These are phyloP conservation scores for Neoascochyta sp. DNA, from an alignment of 2,329 filamentous ascomycete species.

Conservation along the genomic window DNA sequence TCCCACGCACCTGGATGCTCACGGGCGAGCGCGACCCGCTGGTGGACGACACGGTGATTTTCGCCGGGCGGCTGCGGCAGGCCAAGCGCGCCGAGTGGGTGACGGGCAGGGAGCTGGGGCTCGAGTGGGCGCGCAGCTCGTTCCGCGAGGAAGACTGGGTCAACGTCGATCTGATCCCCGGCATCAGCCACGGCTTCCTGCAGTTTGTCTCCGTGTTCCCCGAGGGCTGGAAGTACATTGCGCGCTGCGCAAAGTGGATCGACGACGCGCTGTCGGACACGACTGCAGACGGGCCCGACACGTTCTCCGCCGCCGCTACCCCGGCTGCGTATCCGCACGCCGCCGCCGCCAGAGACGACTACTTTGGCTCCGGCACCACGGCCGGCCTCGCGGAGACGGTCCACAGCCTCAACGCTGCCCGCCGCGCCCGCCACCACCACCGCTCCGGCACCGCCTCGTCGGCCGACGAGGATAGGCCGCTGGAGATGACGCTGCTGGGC, in stretches of 20 bases:
- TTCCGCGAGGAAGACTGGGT: conserved; percentile 73
- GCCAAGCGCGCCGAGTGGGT: conserved; percentile 62
- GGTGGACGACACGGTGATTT: conserved; percentile 95
- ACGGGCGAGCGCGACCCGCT: conserved; percentile 93
- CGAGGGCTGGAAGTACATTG: conserved; percentile 84
- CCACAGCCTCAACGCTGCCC: conserved; percentile 43
- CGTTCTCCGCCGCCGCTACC: conserved; percentile 11
- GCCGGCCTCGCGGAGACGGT: conserved; percentile 76
- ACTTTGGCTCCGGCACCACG: conserved; percentile 58
- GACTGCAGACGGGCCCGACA: conserved; percentile 30
- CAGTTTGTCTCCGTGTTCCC: conserved; percentile 88
- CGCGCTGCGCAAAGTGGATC: conserved; percentile 77
- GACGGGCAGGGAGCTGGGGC: conserved; percentile 54
- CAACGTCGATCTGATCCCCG: conserved; percentile 80
- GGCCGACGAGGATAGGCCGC: conserved; percentile 72
- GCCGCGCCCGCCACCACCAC: conserved; percentile 45
- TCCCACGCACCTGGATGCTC: conserved; percentile 90
- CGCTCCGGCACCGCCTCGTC: conserved; percentile 57
- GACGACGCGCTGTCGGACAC: conserved; percentile 63
- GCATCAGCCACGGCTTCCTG: conserved; percentile 88
- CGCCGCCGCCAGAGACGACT: conserved; percentile 69
- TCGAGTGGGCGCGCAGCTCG: conserved; percentile 49
- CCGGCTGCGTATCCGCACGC: conserved; percentile 11
- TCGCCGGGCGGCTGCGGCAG: conserved; percentile 81
- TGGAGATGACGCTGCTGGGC: conserved; percentile 65